These are phyloP conservation scores for Sporothrix inflata DNA, from an alignment of 2,329 filamentous ascomycete genomes.

Conservation along the genomic window DNA sequence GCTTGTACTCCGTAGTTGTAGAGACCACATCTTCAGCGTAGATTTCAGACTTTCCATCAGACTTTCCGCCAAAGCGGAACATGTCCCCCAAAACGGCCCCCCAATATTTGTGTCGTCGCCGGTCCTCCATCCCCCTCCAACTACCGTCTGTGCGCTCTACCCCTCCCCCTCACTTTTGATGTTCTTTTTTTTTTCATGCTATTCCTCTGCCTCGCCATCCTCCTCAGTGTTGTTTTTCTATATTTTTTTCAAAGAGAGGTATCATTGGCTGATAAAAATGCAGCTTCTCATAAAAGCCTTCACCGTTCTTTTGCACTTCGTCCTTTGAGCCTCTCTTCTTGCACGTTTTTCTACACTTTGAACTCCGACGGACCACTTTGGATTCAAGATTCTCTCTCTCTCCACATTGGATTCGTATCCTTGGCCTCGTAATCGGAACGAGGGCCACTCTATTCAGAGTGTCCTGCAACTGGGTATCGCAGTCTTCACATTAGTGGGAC, in stretches of 20 bases:
- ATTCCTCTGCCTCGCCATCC: neutral
- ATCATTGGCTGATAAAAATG: neutral
- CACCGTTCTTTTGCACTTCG: conserved; percentile 17
- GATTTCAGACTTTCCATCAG: conserved; percentile 14
- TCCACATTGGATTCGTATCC: neutral
- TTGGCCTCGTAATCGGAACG: neutral
- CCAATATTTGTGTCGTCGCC: neutral
- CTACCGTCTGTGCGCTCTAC: neutral
- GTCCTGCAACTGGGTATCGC: too few species aligned
- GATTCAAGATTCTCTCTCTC: neutral
- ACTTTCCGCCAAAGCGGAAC: conserved; percentile 8
- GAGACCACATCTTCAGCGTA: conserved; percentile 24
- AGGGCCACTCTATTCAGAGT: too few species aligned
- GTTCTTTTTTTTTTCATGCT: neutral
- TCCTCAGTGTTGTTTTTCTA: neutral
- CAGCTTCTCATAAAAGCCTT: neutral
- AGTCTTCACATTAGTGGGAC: too few species aligned
- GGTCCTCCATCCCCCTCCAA: too few species aligned
- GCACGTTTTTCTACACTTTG: neutral
- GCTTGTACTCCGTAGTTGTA: neutral
- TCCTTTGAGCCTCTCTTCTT: neutral
- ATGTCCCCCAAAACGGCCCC: neutral
- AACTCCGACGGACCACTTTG: neutral
- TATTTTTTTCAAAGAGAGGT: neutral
- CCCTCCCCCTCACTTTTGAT: conserved; percentile 17